phyloP scores from a whole-genome alignment of 352 stramenopile species.

The Phytophthora uliginosa region DNA sequence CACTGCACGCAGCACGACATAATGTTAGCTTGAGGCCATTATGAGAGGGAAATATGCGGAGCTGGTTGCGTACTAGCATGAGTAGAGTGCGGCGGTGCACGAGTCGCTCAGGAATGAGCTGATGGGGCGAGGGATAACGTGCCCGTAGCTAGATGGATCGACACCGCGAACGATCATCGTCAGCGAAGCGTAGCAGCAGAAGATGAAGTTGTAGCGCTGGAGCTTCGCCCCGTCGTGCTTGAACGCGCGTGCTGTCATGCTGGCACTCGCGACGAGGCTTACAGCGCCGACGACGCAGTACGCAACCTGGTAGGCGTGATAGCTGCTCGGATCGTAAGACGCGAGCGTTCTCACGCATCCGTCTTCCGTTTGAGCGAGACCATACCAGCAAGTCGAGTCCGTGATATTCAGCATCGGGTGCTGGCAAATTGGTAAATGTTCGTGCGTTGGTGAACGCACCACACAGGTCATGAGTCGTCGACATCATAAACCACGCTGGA shows the following conservation, averaged over 20 bases:
- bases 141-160: slow-evolving; percentile 37
- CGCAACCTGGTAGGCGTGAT: slow-evolving; percentile 27
- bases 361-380: slow-evolving; percentile 21
- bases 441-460: not conserved
- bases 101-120: slow-evolving; percentile 38
- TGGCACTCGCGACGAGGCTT: slow-evolving; percentile 16
- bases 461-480: not conserved
- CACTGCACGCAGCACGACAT: slow-evolving; percentile 7
- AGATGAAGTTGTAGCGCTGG: slow-evolving; percentile 35
- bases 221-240: slow-evolving; percentile 35
- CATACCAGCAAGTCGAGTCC: slow-evolving; percentile 36
- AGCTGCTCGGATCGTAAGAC: slow-evolving; percentile 31
- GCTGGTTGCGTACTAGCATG: slow-evolving; percentile 34
- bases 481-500: not conserved
- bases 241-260: slow-evolving; percentile 26
- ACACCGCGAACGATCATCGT: slow-evolving; percentile 37
- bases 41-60: not conserved
- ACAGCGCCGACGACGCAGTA: slow-evolving; percentile 24
- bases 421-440: slow-evolving; percentile 21
- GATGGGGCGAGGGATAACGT: slow-evolving; percentile 37
- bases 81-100: slow-evolving; percentile 45
- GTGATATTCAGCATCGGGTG: slow-evolving; percentile 35
- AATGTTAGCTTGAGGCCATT: not conserved
- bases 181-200: slow-evolving; percentile 38
- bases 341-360: slow-evolving; percentile 33